Base-by-base conservation (phyloP, 1,284 basidiomycete species). In the Coriolopsis trogii region DNA sequence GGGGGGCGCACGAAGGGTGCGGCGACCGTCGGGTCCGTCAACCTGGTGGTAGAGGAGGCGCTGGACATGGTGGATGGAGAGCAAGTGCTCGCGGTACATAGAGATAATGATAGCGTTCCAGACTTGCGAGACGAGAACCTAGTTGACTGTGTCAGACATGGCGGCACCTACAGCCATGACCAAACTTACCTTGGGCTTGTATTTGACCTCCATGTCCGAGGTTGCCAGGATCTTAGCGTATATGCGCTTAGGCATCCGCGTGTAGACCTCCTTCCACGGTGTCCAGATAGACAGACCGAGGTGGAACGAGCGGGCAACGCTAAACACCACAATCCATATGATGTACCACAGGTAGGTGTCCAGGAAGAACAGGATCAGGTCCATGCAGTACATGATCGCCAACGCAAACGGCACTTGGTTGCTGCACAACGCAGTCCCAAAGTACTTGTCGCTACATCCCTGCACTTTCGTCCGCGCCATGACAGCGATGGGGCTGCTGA, bases 51-150 rank as follows among this genome's bases (percentile, higher is more conserved):
- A 97, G 30, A 97, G 80, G 15, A 97, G 80, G 41, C 92, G 87
- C 68, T 98, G 94, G 34, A 98, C 94, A 67, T 97, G 93, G 61
- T 96, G 92, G 67, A 97, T 96, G 58, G 92, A 95, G 30, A 98
- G 78, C 38, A 98, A 77, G 73, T 98, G 95, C 67, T 98, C 95
- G 61, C 95, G 86, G 72, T 98, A 98, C 95, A 98, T 98, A 45
- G 94, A 97, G 62, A 98, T 98, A 71, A 98, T 95, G 73, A 98
- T 80, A 41, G 95, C 95, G 70, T 98, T 98, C 95, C 95, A 98
- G 41, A 98, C 89, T 75, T 98, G 95, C 15, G 94, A 97, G 25
- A 98, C 95, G 28, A 98, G 82, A 43, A 98, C 95, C 82, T 84
- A 26, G 4, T 39, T 8, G 43, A 6, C 23, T 9, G 38, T 51